Evolutionary conservation across 805 yeast genomes (phyloP), one percentile per base, ranked within the genome.

Genomic region (Teunomyces aglyptinius): DNA sequence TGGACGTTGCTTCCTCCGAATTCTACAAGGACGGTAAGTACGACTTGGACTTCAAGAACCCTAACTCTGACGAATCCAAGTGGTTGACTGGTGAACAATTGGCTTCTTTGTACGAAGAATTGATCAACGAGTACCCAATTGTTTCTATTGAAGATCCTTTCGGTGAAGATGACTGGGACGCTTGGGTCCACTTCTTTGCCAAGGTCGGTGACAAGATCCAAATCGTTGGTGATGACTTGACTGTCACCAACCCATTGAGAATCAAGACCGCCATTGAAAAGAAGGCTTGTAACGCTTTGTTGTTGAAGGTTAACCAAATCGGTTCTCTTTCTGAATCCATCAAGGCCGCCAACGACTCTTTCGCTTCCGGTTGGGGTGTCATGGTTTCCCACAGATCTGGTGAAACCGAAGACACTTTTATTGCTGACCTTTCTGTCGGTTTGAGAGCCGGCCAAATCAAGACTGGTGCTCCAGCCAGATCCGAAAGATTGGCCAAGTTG

Each of bases 311-410:
- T 61, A 92, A 92, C 91, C 99, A 92, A 83, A 92, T 92, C 64
- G 99, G 99, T 82, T 78, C 97, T 60, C 78, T 92, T 64, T 73
- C 96, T 63, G 99, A 92, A 83, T 89, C 98, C 57, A 90, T 92
- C 77, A 81, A 89, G 75, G 97, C 98, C 67, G 97, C 98, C 67
- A 77, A 87, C 73, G 94, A 87, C 76, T 88, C 98, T 50, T 91
- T 83, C 78, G 85, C 83, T 57, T 97, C 97, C 57, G 89, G 89
- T 70, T 92, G 99, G 99, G 97, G 97, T 82, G 97, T 91, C 70
- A 91, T 92, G 97, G 98, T 94, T 65, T 91, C 97, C 67, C 99
- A 92, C 89, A 90, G 99, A 85, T 91, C 97, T 64, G 99, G 99
- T 80, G 99, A 92, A 83, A 91, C 97, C 60, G 99, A 94, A 81